These are phyloP conservation scores for Suhomyces xylopsoci DNA, from an alignment of 805 yeast genomes.

Conservation along the genomic window DNA sequence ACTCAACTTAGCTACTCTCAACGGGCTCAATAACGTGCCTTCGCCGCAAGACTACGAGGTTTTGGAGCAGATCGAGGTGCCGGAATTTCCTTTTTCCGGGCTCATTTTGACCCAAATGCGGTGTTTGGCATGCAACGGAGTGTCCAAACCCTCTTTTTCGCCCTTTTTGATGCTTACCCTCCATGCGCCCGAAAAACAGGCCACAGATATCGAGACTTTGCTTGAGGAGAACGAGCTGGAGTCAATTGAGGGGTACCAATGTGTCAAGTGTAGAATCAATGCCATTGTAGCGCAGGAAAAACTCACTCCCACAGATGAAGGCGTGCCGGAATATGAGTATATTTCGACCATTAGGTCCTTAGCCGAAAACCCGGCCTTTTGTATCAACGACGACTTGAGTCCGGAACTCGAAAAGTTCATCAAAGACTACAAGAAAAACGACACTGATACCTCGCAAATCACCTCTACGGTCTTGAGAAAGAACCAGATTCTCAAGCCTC, in stretches of 20 bases:
- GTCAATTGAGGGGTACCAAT: slow-evolving; percentile 75
- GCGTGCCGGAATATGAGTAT: slow-evolving; percentile 19
- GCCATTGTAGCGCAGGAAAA: slow-evolving; percentile 31
- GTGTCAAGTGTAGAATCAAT: slow-evolving; percentile 62
- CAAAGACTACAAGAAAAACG: slow-evolving; percentile 42
- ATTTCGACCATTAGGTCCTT: slow-evolving; percentile 25
- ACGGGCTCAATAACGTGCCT: slow-evolving; percentile 3
- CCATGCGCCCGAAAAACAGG: slow-evolving; percentile 59
- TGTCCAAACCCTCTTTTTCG: slow-evolving; percentile 55
- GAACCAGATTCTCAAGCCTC: slow-evolving; percentile 60
- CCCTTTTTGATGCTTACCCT: slow-evolving; percentile 72
- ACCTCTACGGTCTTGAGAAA: slow-evolving; percentile 68
- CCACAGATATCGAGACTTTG: slow-evolving; percentile 51
- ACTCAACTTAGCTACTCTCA: slow-evolving; percentile 6
- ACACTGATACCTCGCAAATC: slow-evolving; percentile 43
- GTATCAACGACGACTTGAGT: slow-evolving; percentile 66
- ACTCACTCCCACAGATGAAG: slow-evolving; percentile 9
- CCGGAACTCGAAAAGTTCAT: slow-evolving; percentile 47
- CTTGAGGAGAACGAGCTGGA: slow-evolving; percentile 59
- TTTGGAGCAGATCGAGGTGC: slow-evolving; percentile 31
- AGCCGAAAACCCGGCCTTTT: slow-evolving; percentile 33
- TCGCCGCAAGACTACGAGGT: slow-evolving; percentile 8
- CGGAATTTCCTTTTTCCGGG: slow-evolving; percentile 75
- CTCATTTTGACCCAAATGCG: slow-evolving; percentile 60
- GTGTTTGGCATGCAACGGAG: slow-evolving; percentile 64